Evolutionary conservation across 1,284 basidiomycete species (phyloP), one percentile per base, ranked within the genome.

Genomic region (Mycosarcoma maydis): DNA sequence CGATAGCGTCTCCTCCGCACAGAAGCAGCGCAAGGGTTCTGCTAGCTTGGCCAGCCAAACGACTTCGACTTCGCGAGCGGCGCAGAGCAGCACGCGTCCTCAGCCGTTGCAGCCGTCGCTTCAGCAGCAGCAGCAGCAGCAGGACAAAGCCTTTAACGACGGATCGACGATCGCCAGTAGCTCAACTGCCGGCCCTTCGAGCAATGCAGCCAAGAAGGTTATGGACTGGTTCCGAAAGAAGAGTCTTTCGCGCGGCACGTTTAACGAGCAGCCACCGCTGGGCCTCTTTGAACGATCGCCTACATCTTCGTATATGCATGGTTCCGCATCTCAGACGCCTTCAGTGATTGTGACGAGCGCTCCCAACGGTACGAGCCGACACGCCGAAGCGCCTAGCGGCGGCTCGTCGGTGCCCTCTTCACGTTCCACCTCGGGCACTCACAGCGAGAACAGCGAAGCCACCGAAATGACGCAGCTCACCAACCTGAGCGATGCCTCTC

Each of bases 181-280:
- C 19, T 76, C 76, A 20, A 77, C 75, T 4, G 61, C 73, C 11
- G 76, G 76, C 1, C 71, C 83, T 0, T 85, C 85, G 17, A 85
- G 84, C 29, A 85, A 83, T 45, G 85, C 86, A 24, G 86, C 86
- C 23, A 87, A 87, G 80, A 85, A 85, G 49, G 87, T 88, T 57
- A 87, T 87, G 86, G 86, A 87, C 72, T 88, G 87, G 87, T 87
- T 88, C 84, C 78, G 86, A 29, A 84, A 85, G 61, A 86, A 86
- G 78, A 85, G 84, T 27, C 77, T 85, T 4, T 84, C 83, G 23
- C 83, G 83, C 52, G 71, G 75, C 27, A 53, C 48, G 3, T 74
- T 76, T 47, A 62, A 57, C 48, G 76, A 78, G 41, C 73, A 75
- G 59, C 73, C 75, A 10, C 75, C 76, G 14, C 51, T 77, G 5